Base-by-base conservation (phyloP, 345 rosid genomes). In the Lagerstroemia speciosa region DNA sequence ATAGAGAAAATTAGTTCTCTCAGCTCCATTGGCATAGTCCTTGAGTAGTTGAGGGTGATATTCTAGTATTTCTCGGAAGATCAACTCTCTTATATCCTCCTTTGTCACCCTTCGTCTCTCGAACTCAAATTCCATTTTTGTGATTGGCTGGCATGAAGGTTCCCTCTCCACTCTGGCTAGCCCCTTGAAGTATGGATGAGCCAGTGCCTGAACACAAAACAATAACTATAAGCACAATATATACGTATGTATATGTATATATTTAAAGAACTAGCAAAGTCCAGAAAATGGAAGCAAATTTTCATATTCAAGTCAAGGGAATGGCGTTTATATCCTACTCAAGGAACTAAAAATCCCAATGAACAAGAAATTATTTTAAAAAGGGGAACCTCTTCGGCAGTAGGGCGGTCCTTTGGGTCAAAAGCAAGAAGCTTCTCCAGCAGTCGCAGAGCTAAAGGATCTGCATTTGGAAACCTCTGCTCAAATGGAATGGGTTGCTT, bases 71-170 rank as follows among this genome's bases (percentile, higher is more conserved):
- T 90, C 97, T 22, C 87, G 79, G 71, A 89, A 93, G 55, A 93
- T 89, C 65, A 93, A 83, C 77, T 91, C 97, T 73, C 92, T 69
- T 71, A 91, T 83, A 75, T 93, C 98, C 69, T 93, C 97, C 78
- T 91, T 89, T 26, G 96, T 87, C 57, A 91, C 93, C 69, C 90
- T 93, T 64, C 94, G 82, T 65, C 94, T 91, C 86, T 93, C 98
- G 67, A 93, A 93, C 79, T 93, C 98, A 67, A 93, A 93, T 74
- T 91, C 98, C 96, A 91, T 93, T 80, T 93, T 93, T 26, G 96
- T 80, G 68, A 91, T 89, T 67, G 97, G 97, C 48, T 91, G 96
- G 78, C 92, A 87, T 34, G 96, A 91, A 68, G 96, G 98, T 76
- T 93, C 98, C 78, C 97, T 89, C 77, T 93, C 97, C 53, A 91